Conservation (phyloP, 805 yeast genomes). For the Spathaspora passalidarum region DNA sequence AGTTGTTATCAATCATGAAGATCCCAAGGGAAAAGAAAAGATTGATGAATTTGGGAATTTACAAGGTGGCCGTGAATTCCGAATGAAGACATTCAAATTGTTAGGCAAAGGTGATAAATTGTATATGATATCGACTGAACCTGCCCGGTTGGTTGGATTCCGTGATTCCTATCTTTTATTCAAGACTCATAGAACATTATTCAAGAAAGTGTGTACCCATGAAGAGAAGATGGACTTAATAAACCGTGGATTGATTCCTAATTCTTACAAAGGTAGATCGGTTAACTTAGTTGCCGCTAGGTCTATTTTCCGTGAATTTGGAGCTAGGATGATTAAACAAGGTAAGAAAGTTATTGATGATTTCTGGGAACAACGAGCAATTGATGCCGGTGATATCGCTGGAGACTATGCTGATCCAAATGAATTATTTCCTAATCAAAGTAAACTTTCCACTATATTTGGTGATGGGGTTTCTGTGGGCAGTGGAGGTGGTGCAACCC, state of each 20-base stretch:
- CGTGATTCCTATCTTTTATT: conserved; percentile 87
- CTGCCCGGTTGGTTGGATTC: conserved; percentile 92
- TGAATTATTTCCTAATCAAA: conserved; percentile 44
- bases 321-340: conserved; percentile 74
- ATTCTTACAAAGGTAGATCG: conserved; percentile 84
- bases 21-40: conserved; percentile 75
- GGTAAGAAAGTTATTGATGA: conserved; percentile 85
- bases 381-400: conserved; percentile 59
- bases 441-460: conserved; percentile 22
- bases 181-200: conserved; percentile 77
- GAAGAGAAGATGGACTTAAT: conserved; percentile 83
- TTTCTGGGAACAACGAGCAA: conserved; percentile 69
- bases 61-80: conserved; percentile 68
- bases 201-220: conserved; percentile 68
- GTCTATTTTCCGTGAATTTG: conserved; percentile 86
- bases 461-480: conserved; percentile 40
- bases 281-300: conserved; percentile 90
- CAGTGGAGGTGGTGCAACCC: conserved; percentile 21
- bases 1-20: conserved; percentile 65
- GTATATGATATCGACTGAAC: conserved; percentile 93
- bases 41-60: conserved; percentile 66
- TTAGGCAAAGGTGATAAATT: conserved; percentile 64
- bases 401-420: conserved; percentile 72
- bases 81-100: conserved; percentile 67
- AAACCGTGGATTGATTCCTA: conserved; percentile 76